These are phyloP conservation scores for Oenanthe sinensis DNA, from an alignment of 129 eudicot genomes.

Conservation along the genomic window DNA sequence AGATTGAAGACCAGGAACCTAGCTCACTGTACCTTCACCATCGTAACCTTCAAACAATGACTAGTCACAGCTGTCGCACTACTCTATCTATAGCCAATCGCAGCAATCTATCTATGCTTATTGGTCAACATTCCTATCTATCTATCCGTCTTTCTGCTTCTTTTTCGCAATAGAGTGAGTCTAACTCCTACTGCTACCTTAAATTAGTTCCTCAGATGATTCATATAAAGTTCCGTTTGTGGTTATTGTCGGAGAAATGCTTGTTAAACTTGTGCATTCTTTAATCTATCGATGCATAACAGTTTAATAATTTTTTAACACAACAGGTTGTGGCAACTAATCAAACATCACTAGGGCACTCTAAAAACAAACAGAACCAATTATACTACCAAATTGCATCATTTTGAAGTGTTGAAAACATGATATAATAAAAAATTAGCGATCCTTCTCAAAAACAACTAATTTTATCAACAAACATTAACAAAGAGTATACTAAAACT, in stretches of 20 bases:
- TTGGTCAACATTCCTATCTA: too few relatives aligned
- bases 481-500: neutral
- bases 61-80: neutral
- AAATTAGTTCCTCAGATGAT: too few relatives aligned
- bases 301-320: neutral
- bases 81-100: neutral
- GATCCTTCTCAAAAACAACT: neutral
- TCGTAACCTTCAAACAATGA: too few relatives aligned
- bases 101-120: neutral
- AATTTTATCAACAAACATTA: neutral
- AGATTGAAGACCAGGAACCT: too few relatives aligned
- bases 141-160: neutral
- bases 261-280: neutral
- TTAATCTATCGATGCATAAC: neutral
- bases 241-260: too few relatives aligned
- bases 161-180: too few relatives aligned
- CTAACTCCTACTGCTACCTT: too few relatives aligned
- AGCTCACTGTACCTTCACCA: too few relatives aligned
- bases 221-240: too few relatives aligned
- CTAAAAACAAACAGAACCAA: neutral
- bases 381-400: neutral
- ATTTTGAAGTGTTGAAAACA: too few relatives aligned
- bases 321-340: neutral
- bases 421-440: neutral
- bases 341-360: neutral